These are phyloP conservation scores for Fusarium sp. DNA, from an alignment of 2,329 filamentous ascomycete species.

Conservation along the genomic window DNA sequence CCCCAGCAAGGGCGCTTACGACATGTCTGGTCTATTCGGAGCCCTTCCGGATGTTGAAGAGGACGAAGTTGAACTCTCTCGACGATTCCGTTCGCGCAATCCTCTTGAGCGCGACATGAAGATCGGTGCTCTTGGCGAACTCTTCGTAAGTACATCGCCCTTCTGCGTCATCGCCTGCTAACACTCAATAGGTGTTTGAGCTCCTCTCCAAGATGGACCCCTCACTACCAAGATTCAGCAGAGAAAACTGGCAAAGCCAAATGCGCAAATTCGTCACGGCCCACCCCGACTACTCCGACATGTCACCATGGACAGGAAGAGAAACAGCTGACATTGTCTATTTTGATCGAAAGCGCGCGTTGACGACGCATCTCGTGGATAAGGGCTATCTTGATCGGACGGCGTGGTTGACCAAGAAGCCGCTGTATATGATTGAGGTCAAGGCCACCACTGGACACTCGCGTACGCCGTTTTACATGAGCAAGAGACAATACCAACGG, in stretches of 20 bases:
- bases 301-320: constrained; percentile 53
- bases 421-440: constrained; percentile 63
- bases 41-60: constrained; percentile 23
- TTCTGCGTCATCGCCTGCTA: background rate
- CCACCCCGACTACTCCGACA: constrained; percentile 55
- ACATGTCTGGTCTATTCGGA: constrained; percentile 22
- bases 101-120: constrained; percentile 31
- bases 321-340: constrained; percentile 64
- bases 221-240: constrained; percentile 49
- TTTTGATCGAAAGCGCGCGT: constrained; percentile 47
- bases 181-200: constrained; percentile 54
- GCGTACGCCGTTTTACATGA: constrained; percentile 60
- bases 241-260: constrained; percentile 60
- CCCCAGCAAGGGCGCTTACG: background rate
- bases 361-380: constrained; percentile 52
- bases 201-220: constrained; percentile 48
- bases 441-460: constrained; percentile 58
- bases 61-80: constrained; percentile 7
- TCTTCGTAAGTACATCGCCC: constrained; percentile 19
- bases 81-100: constrained; percentile 1
- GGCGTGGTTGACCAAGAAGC: constrained; percentile 45
- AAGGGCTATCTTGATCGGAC: constrained; percentile 48
- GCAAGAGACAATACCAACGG: constrained; percentile 55
- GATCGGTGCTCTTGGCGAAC: constrained; percentile 35
- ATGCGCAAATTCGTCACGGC: constrained; percentile 56